phyloP scores from a whole-genome alignment of 1,284 basidiomycete species.

The Hypsizygus ulmarius region DNA sequence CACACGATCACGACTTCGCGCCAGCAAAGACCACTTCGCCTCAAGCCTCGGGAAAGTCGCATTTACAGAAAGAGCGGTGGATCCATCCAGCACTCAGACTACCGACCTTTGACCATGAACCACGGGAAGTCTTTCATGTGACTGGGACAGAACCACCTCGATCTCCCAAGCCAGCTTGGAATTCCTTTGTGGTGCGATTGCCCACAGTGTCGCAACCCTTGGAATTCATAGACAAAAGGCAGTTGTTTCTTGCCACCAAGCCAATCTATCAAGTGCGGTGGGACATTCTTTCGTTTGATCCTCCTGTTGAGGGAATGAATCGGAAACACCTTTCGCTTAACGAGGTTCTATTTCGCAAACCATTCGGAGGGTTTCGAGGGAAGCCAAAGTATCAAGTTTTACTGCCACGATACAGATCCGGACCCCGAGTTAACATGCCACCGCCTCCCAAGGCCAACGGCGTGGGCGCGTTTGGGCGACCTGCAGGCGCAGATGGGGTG shows the following conservation, averaged over 20 bases:
- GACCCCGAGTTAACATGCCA: slow-evolving; percentile 45
- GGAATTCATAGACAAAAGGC: slow-evolving; percentile 46
- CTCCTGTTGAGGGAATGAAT: slow-evolving; percentile 67
- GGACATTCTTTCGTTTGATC: slow-evolving; percentile 75
- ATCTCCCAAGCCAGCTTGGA: slow-evolving; percentile 56
- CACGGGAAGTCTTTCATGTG: slow-evolving; percentile 46
- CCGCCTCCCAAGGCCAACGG: slow-evolving; percentile 27
- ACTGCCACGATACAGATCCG: slow-evolving; percentile 43
- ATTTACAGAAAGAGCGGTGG: slow-evolving; percentile 41
- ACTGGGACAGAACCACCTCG: slow-evolving; percentile 51
- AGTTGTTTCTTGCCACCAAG: slow-evolving; percentile 41
- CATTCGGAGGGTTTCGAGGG: slow-evolving; percentile 39
- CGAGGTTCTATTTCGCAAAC: slow-evolving; percentile 63
- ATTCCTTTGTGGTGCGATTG: slow-evolving; percentile 53
- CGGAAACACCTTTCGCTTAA: slow-evolving; percentile 64
- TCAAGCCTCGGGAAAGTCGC: slow-evolving; percentile 15
- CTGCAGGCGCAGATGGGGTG: slow-evolving; percentile 47
- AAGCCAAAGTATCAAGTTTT: slow-evolving; percentile 51
- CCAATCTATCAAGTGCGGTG: slow-evolving; percentile 45
- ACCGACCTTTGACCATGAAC: slow-evolving; percentile 35
- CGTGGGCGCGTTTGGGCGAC: slow-evolving; percentile 46
- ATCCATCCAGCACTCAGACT: slow-evolving; percentile 55
- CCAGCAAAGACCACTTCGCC: slow-evolving; percentile 15
- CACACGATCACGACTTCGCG: slow-evolving; percentile 23
- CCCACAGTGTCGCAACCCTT: slow-evolving; percentile 45